These are phyloP conservation scores for Zygnema cylindricum DNA, from an alignment of 139 green algal species.

Conservation along the genomic window DNA sequence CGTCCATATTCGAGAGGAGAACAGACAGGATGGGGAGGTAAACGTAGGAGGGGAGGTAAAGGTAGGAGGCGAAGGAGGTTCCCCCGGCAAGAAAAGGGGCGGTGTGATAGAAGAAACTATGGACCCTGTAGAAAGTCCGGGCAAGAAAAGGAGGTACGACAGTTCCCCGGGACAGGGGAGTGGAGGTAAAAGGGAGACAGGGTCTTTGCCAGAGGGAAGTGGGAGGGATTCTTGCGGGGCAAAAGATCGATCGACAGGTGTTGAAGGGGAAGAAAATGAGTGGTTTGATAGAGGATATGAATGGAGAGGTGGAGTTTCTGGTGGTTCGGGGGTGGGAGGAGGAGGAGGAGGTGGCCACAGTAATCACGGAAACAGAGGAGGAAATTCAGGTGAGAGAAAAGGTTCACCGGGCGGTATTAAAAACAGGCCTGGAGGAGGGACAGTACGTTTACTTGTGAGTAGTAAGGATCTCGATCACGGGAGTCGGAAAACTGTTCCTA, in stretches of 20 bases:
- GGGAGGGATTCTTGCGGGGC: neutral
- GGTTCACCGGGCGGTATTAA: conserved; percentile 11
- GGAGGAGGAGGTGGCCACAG: too few relatives aligned
- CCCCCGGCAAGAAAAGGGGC: neutral
- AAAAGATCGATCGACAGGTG: neutral
- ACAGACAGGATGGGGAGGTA: neutral
- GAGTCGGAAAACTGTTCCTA: too few relatives aligned
- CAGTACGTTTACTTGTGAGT: neutral
- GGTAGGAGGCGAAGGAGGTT: neutral
- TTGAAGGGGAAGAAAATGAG: neutral
- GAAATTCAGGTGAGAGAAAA: neutral
- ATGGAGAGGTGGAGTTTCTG: neutral
- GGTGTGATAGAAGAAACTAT: neutral
- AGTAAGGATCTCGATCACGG: conserved; percentile 4
- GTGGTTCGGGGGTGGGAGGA: neutral
- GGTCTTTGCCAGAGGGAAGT: neutral
- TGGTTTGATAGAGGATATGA: neutral
- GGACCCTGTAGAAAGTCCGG: neutral
- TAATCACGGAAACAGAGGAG: neutral
- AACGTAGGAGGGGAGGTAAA: neutral
- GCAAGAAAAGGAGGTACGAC: conserved; percentile 11
- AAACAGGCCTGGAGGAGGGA: neutral
- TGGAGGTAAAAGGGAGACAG: neutral
- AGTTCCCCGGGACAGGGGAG: neutral
- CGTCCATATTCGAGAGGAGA: neutral